Evolutionary conservation across 495 filamentous ascomycete species (phyloP).

Genomic region (Neurospora sp.): DNA sequence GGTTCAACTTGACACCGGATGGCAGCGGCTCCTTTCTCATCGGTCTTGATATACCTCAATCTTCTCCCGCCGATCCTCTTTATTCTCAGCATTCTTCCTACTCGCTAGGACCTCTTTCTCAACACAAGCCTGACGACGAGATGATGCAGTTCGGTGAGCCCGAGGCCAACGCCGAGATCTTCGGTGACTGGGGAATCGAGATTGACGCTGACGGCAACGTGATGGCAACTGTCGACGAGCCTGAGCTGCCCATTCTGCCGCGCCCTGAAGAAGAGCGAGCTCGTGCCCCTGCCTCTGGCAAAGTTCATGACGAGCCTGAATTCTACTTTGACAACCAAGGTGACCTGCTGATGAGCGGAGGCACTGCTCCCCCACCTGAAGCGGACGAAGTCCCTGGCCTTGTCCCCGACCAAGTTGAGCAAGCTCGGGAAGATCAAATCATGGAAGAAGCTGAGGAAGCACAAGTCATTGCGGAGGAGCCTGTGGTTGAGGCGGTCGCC

Average conservation of each 20-base stretch:
- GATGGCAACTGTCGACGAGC: conserved; percentile 18
- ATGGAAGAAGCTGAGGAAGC: conserved; percentile 2
- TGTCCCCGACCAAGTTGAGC: conserved; percentile 4
- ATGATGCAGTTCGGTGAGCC: conserved; percentile 17
- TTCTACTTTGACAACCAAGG: conserved; percentile 8
- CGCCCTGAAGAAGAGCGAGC: not conserved
- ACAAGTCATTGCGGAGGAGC: not conserved
- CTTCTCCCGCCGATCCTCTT: conserved; percentile 3
- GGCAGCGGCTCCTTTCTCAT: conserved; percentile 11
- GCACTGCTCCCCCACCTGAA: not conserved
- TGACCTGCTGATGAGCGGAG: conserved; percentile 14
- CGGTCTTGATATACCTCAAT: conserved; percentile 14
- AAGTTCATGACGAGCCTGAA: conserved; percentile 1
- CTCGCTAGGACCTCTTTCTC: conserved; percentile 5
- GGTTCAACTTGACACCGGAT: conserved; percentile 4
- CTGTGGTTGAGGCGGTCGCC: conserved; percentile 9
- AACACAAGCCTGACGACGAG: conserved; percentile 11
- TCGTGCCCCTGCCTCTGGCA: not conserved
- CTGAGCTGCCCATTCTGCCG: conserved; percentile 27
- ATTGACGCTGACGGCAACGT: conserved; percentile 34
- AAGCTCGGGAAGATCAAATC: not conserved
- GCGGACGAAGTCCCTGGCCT: conserved; percentile 5
- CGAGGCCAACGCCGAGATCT: conserved; percentile 13
- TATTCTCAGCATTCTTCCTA: conserved; percentile 7
- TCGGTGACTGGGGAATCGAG: conserved; percentile 31